Evolutionary conservation across 2,329 filamentous ascomycete species (phyloP).

Genomic region (Pestalotiopsis sp.): DNA sequence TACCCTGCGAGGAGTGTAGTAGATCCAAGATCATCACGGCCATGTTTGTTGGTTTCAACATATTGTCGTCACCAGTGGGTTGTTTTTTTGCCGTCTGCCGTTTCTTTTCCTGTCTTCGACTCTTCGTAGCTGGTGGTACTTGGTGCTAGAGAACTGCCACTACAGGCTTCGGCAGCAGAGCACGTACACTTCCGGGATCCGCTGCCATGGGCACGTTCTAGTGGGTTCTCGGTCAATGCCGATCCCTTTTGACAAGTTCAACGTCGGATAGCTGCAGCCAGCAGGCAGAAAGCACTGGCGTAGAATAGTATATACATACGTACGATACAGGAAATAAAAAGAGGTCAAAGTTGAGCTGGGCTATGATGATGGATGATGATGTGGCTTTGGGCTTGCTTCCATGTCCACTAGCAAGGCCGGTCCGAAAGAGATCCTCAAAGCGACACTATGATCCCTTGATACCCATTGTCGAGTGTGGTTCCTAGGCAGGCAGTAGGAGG

Average conservation of each 20-base stretch:
- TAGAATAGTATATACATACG: not conserved
- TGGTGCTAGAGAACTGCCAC: not conserved
- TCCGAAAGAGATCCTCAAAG: too few species aligned
- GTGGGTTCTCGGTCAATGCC: constrained; percentile 1
- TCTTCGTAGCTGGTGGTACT: not conserved
- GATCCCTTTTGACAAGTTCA: not conserved
- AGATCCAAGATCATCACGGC: not conserved
- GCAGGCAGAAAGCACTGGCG: not conserved
- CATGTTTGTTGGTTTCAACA: not conserved
- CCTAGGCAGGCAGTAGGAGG: not conserved
- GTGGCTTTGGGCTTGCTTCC: too few species aligned
- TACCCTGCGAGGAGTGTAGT: not conserved
- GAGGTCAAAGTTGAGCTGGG: too few species aligned
- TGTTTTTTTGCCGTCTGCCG: not conserved
- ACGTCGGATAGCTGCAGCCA: not conserved
- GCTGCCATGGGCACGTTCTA: not conserved
- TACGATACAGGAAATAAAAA: not conserved
- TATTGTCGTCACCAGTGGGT: constrained; percentile 2
- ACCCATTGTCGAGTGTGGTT: not conserved
- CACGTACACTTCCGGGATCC: not conserved
- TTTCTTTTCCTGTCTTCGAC: not conserved
- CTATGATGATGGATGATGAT: too few species aligned
- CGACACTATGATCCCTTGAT: not conserved
- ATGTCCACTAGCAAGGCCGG: too few species aligned
- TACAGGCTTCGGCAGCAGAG: not conserved